Base-by-base conservation (phyloP, 2,329 filamentous ascomycete genomes). In the Davidsoniella australis region DNA sequence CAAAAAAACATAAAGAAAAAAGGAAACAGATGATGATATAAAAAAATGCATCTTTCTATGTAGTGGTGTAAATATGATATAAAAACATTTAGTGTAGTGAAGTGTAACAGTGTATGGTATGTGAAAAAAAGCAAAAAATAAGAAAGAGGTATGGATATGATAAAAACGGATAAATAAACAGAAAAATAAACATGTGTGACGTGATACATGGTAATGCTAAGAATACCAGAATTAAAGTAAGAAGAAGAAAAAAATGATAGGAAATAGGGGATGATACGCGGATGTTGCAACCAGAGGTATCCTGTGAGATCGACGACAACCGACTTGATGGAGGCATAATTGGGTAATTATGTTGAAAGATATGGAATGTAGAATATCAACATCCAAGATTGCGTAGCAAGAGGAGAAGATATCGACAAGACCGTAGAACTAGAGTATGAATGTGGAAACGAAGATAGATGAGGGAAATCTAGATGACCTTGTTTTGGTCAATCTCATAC, bases 401-500 rank as follows among this genome's bases (percentile, higher is more conserved):
- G 20, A 23, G 4, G 39, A 18, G 17, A 10, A 17, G 4, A 41
- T 10, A 17, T 10, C 6, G 20, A 10, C 39, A 18, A 18, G 39
- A 16, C 17, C 16, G 3, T 18, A 33, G 8, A 33, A 33, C 6
- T 14, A 9, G n/a, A 46, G 26, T 46, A 24, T 46, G 20, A 4
- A 46, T 36, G 8, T 7, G 36, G 17, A 17, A 16, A 23, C 45
- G 14, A n/a, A 43, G 9, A 12, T 33, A 2, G 29, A 10, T 33
- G 29, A 33, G 8, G 29, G 29, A 9, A 16, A 23, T 16, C 17
- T 29, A 51, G 18, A 29, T 36, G 48, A 43, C 24, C 43, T 47
- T 39, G 47, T 50, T 53, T 37, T 49, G 40, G 14, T 72, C 70
- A 24, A 78, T 65, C 59, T 80, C 75, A 14, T 78, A 66, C 47